Evolutionary conservation across 306 rosid genomes (phyloP).

Genomic region (Sesbania bispinosa): DNA sequence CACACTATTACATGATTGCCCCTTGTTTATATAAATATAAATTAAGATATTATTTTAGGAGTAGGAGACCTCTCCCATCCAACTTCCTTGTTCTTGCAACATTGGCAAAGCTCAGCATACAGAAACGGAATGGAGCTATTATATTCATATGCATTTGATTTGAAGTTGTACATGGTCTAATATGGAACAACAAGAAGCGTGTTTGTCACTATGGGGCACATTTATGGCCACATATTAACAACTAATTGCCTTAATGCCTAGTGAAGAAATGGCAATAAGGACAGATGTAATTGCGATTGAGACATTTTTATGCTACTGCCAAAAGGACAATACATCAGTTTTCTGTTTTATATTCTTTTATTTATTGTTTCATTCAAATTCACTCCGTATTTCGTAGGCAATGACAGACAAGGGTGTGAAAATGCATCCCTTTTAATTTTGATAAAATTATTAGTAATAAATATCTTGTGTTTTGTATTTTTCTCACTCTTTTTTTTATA

Average conservation of each 20-base stretch:
- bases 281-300: not conserved
- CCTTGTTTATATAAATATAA: no score
- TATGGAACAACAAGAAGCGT: not conserved
- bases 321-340: not conserved
- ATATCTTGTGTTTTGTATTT: no score
- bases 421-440: no score
- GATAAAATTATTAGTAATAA: no score
- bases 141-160: not conserved
- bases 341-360: no score
- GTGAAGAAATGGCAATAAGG: not conserved
- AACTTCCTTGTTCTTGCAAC: not conserved
- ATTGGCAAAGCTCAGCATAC: not conserved
- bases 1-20: no score
- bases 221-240: conserved; percentile 5
- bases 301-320: not conserved
- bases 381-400: no score
- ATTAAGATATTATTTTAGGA: no score
- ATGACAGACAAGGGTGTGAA: no score
- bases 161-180: not conserved
- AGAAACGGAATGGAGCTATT: not conserved
- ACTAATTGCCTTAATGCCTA: not conserved
- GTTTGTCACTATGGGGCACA: not conserved
- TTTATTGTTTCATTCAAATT: no score
- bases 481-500: no score
- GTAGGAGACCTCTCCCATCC: not conserved